These are phyloP conservation scores for Aspergillus sp. DNA, from an alignment of 2,329 filamentous ascomycete species.

Conservation along the genomic window DNA sequence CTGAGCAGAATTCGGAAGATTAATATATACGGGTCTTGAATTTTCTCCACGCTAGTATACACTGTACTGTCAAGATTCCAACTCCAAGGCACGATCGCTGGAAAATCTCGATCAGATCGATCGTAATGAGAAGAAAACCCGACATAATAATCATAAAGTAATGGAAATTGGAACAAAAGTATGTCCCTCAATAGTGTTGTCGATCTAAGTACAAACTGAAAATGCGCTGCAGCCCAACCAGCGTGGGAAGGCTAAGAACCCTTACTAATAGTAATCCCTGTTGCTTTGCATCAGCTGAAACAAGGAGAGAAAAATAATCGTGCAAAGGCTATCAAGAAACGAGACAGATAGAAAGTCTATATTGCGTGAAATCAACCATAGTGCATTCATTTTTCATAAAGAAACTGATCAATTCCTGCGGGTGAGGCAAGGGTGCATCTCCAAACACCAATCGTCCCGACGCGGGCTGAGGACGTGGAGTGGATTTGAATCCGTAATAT, in stretches of 20 bases:
- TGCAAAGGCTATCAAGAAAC: neutral
- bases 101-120: neutral
- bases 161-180: neutral
- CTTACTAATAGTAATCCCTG: neutral
- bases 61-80: neutral
- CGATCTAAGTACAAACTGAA: neutral
- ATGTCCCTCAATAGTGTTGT: neutral
- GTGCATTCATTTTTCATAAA: neutral
- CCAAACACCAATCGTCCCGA: neutral
- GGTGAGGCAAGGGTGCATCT: neutral
- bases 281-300: neutral
- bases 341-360: neutral
- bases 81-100: neutral
- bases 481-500: neutral
- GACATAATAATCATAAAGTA: neutral
- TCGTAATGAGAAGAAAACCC: neutral
- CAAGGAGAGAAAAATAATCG: neutral
- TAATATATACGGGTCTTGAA: neutral
- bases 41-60: neutral
- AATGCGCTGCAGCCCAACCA: neutral
- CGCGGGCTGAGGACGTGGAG: neutral
- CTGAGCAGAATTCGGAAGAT: too few species aligned
- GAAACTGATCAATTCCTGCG: neutral
- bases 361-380: neutral
- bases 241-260: neutral